Evolutionary conservation across 208 protist species (phyloP).

Genomic region (Leishmania amazonensis): DNA sequence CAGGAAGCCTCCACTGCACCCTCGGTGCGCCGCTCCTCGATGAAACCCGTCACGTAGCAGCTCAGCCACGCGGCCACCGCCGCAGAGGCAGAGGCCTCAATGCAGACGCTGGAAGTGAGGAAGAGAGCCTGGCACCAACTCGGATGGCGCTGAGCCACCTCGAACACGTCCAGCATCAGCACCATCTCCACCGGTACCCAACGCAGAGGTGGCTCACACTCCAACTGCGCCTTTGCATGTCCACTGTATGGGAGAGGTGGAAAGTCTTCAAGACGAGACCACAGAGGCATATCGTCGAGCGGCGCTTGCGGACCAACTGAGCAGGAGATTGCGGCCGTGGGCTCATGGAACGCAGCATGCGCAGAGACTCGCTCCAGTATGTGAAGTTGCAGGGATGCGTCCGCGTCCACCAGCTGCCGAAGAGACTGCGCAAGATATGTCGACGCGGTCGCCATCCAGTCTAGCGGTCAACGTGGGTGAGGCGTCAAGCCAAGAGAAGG

Average conservation of each 20-base stretch:
- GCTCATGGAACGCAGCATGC: not conserved
- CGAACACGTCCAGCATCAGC: slow-evolving; percentile 45
- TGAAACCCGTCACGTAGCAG: not conserved
- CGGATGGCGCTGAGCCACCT: slow-evolving; percentile 38
- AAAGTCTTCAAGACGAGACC: not conserved
- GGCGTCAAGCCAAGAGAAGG: not conserved
- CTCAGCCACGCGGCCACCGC: slow-evolving; percentile 28
- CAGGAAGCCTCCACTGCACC: not conserved
- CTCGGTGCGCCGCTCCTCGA: not conserved
- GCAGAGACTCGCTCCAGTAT: slow-evolving; percentile 5
- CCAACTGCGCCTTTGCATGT: not conserved
- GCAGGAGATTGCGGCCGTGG: not conserved
- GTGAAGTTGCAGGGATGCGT: not conserved
- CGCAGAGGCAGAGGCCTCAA: slow-evolving; percentile 19
- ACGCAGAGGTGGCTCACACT: not conserved
- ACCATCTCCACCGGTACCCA: slow-evolving; percentile 8
- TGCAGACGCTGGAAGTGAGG: not conserved
- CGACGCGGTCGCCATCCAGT: not conserved
- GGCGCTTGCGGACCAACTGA: not conserved
- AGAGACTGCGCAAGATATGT: not conserved
- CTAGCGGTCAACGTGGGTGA: not conserved
- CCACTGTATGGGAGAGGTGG: not conserved
- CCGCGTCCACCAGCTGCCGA: not conserved
- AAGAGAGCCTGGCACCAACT: slow-evolving; percentile 27
- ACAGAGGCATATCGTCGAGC: slow-evolving; percentile 1